Evolutionary conservation across 108 stramenopile species (phyloP).

Genomic region (Skeletonema costatum): DNA sequence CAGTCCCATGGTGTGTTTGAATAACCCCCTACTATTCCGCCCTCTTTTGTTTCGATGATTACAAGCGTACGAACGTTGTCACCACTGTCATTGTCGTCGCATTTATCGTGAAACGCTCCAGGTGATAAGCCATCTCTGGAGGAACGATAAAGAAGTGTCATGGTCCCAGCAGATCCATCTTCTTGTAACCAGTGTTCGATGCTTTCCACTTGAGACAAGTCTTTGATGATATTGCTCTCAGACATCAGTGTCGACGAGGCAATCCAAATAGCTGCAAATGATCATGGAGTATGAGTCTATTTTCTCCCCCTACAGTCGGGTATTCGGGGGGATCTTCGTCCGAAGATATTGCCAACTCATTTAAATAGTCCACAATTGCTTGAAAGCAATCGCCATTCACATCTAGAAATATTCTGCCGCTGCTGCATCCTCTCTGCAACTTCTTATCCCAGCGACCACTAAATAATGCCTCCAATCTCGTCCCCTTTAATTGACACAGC

Average conservation of each 20-base stretch:
- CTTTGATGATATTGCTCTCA: conserved; percentile 1
- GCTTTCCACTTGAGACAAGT: not conserved
- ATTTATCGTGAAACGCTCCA: not conserved
- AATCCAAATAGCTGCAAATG: not conserved
- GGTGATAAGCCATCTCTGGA: not conserved
- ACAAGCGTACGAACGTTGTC: conserved; percentile 8
- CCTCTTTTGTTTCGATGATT: conserved; percentile 18
- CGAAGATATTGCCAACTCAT: conserved; percentile 9
- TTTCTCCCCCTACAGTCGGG: not conserved
- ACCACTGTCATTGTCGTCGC: not conserved
- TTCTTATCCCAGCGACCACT: conserved; percentile 32
- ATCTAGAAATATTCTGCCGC: conserved; percentile 24
- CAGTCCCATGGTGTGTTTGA: conserved; percentile 6
- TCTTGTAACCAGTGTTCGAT: not conserved
- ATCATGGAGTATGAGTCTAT: not conserved
- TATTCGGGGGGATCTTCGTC: not conserved
- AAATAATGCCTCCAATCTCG: conserved; percentile 24
- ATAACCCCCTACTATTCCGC: conserved; percentile 6
- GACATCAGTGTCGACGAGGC: no score
- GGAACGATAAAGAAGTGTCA: not conserved
- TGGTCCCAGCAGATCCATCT: not conserved
- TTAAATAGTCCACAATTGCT: conserved; percentile 12
- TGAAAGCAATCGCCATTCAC: not conserved
- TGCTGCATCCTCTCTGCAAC: conserved; percentile 1
- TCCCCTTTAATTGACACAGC: conserved; percentile 16